Evolutionary conservation across 768 basidiomycete genomes (phyloP).

Genomic region (Rhizopogon roseolus): DNA sequence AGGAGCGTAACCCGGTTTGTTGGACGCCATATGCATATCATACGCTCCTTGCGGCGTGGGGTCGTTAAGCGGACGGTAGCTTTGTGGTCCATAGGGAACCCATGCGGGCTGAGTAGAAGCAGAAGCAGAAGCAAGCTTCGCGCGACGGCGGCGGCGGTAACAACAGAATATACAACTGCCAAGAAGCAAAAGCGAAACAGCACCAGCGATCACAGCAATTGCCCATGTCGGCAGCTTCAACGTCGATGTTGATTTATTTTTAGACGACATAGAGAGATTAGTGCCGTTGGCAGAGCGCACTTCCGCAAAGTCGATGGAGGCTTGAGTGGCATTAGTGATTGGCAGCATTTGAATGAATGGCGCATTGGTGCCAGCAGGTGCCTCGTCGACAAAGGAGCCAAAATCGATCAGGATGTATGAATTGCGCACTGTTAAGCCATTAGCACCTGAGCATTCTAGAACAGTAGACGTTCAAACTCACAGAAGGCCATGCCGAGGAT

Average conservation of each 20-base stretch:
- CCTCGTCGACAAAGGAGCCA: slow-evolving; percentile 52
- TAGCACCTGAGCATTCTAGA: background rate
- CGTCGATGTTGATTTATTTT: slow-evolving; percentile 15
- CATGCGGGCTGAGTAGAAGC: slow-evolving; percentile 3
- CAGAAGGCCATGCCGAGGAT: slow-evolving; percentile 73
- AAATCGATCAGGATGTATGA: slow-evolving; percentile 60
- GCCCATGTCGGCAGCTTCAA: slow-evolving; percentile 1
- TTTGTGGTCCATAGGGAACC: slow-evolving; percentile 2
- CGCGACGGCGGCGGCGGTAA: slow-evolving; percentile 9
- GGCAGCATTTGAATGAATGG: slow-evolving; percentile 66
- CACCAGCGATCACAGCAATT: slow-evolving; percentile 13
- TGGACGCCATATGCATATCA: slow-evolving; percentile 20
- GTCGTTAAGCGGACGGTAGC: slow-evolving; percentile 19
- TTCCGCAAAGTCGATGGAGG: slow-evolving; percentile 13
- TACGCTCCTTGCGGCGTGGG: slow-evolving; percentile 24
- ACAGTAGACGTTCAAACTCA: slow-evolving; percentile 26
- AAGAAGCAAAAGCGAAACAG: slow-evolving; percentile 7
- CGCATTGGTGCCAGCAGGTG: slow-evolving; percentile 27
- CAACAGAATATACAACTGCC: slow-evolving; percentile 1
- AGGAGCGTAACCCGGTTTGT: slow-evolving; percentile 10
- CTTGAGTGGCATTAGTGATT: slow-evolving; percentile 43
- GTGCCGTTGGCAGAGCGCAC: slow-evolving; percentile 5
- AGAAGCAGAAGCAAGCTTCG: background rate
- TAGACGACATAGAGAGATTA: background rate
- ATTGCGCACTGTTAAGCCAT: slow-evolving; percentile 48